These are phyloP conservation scores for Avena atlantica DNA, from an alignment of 176 grass and related monocot species.

Conservation along the genomic window DNA sequence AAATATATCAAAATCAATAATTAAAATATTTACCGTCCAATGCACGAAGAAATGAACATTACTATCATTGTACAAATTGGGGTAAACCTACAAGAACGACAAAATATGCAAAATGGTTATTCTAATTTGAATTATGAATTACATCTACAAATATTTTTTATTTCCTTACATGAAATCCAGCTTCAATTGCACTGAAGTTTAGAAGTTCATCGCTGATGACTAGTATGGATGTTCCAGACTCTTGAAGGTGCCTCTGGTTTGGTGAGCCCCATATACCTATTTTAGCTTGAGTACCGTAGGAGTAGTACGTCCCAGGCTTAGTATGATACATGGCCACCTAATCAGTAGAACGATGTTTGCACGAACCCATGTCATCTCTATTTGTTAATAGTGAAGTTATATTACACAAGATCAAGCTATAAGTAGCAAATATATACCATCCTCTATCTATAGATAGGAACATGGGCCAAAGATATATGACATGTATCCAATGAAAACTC, in stretches of 20 bases:
- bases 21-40: constrained; percentile 4
- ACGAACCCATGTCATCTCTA: neutral
- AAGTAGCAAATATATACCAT: neutral
- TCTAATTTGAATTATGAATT: neutral
- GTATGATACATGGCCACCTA: constrained; percentile 16
- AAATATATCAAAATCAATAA: neutral
- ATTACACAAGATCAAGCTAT: neutral
- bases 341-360: neutral
- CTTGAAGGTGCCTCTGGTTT: constrained; percentile 23
- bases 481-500: too few relatives aligned
- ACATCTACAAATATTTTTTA: neutral
- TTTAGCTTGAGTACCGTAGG: constrained; percentile 25
- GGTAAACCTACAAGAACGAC: constrained; percentile 1
- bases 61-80: neutral
- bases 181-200: neutral
- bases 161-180: constrained; percentile 31
- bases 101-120: neutral
- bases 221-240: constrained; percentile 36
- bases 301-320: neutral
- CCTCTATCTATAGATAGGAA: too few relatives aligned
- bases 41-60: constrained; percentile 22
- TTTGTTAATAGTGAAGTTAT: neutral
- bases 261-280: constrained; percentile 39
- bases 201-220: neutral
- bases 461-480: too few relatives aligned